phyloP scores from a whole-genome alignment of 2,329 filamentous ascomycete genomes.

The Penicillium polonicum region DNA sequence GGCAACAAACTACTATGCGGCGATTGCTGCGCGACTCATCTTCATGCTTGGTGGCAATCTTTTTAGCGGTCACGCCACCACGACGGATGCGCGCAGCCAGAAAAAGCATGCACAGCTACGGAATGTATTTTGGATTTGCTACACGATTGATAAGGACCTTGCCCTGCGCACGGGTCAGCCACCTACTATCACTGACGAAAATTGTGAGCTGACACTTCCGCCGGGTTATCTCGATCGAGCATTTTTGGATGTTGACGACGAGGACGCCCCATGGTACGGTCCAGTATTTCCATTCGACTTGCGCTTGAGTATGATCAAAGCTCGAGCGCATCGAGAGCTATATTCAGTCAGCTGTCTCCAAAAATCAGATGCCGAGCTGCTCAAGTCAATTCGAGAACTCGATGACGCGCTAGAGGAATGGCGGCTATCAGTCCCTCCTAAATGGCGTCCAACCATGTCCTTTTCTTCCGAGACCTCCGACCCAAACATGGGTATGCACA shows the following conservation, averaged over 20 bases:
- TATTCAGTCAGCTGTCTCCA: conserved; percentile 51
- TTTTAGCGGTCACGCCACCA: conserved; percentile 17
- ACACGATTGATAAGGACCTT: conserved; percentile 57
- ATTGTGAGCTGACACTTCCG: conserved; percentile 55
- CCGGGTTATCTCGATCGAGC: conserved; percentile 39
- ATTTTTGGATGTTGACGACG: conserved; percentile 22
- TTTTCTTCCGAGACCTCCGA: conserved; percentile 37
- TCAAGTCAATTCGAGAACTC: conserved; percentile 56
- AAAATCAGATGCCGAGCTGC: conserved; percentile 56
- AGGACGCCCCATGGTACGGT: conserved; percentile 18
- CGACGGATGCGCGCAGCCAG: conserved; percentile 12
- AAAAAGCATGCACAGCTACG: conserved; percentile 33
- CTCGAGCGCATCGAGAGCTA: conserved; percentile 49
- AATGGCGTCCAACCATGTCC: conserved; percentile 51
- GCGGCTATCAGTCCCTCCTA: conserved; percentile 50
- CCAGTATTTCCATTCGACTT: conserved; percentile 51
- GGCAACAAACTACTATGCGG: conserved; percentile 45
- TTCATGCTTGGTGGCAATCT: conserved; percentile 52
- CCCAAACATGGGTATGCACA: conserved; percentile 47
- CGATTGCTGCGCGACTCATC: conserved; percentile 49
- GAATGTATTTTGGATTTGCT: conserved; percentile 57
- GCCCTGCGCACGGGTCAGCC: conserved; percentile 55
- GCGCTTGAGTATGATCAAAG: conserved; percentile 53
- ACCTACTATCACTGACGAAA: conserved; percentile 51
- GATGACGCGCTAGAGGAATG: conserved; percentile 58